Base-by-base conservation (phyloP, 140 eudicot species). In the Bidens hawaiensis region DNA sequence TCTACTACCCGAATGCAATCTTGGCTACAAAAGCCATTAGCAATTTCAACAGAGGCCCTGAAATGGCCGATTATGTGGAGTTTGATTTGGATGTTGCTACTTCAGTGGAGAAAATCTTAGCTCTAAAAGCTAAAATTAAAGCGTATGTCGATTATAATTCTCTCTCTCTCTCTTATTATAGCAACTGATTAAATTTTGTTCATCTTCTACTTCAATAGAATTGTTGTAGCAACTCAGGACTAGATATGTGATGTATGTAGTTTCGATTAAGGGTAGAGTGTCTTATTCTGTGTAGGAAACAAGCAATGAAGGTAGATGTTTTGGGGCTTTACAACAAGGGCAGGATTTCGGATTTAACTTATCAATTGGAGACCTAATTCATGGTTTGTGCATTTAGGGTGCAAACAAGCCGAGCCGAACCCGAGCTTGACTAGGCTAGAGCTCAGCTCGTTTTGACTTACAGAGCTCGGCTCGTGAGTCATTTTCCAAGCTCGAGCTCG, bases 11-110 rank as follows among this genome's bases (percentile, higher is more conserved):
- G 8, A 86, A 86, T 56, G 55, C 90, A 15, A 72, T 64, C 42
- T 63, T 90, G 65, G 71, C 81, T 19, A 75, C 82, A 18, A 83
- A 86, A 66, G 81, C 95, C 12, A 90, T 90, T 50, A 79, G 90
- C 68, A 90, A 90, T 49, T 77, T 81, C 71, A 78, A 81, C 48
- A 42, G 88, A 66, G 83, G 94, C 72, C 90, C 95, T 13, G 94
- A 81, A 19, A 76, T 78, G 85, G 38, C 75, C 0, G 95, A 85
- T 60, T 55, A 77, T 1, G 74, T 89, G 33, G 81, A 78, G 71
- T 81, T 89, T 52, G 68, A 76, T 42, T 48, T 89, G 52, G 86
- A 83, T 72, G 76, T 69, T 50, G 65, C 84, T 40, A 89, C 97
- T 71, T 70, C 97, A 4, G 14, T 48, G 16, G 86, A 78, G 53